A percentile compares a stretch with the other conserved stretches of the same genome.
These are phyloP conservation scores for Bacidia rubella DNA, from an alignment of 495 filamentous ascomycete genomes.

Conservation along the genomic window DNA sequence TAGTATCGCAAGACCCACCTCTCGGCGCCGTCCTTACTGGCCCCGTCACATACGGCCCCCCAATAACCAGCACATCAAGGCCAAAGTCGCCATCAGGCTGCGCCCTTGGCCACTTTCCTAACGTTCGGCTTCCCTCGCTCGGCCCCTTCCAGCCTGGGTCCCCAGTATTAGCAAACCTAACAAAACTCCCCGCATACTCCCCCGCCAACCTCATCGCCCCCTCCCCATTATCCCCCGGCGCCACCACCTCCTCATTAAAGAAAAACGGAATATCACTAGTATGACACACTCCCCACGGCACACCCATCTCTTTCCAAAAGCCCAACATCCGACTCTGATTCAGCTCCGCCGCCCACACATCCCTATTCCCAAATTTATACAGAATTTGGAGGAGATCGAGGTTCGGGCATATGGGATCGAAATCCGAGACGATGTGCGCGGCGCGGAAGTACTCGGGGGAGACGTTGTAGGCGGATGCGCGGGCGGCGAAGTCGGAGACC, in stretches of 20 bases:
- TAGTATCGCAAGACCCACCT: too few species aligned
- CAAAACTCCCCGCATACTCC: neutral
- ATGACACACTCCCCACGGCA: neutral
- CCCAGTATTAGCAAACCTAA: neutral
- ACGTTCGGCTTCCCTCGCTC: neutral
- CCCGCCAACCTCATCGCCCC: neutral
- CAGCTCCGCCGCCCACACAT: neutral
- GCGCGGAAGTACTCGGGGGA: constrained; percentile 1
- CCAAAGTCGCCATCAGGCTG: neutral
- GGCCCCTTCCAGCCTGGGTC: neutral
- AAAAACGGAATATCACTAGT: neutral
- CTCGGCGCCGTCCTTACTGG: neutral
- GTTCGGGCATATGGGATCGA: neutral
- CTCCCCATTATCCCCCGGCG: neutral
- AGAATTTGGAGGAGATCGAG: neutral
- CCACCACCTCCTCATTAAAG: neutral
- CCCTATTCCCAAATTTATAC: neutral
- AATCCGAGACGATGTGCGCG: neutral
- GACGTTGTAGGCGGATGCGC: neutral
- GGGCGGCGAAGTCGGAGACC: neutral
- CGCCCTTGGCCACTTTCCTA: neutral
- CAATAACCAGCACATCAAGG: neutral
- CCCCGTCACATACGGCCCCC: neutral
- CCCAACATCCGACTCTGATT: neutral
- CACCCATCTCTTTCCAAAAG: neutral